Evolutionary conservation across 1,284 basidiomycete species (phyloP).

Genomic region (Ceratobasidium papillatum): DNA sequence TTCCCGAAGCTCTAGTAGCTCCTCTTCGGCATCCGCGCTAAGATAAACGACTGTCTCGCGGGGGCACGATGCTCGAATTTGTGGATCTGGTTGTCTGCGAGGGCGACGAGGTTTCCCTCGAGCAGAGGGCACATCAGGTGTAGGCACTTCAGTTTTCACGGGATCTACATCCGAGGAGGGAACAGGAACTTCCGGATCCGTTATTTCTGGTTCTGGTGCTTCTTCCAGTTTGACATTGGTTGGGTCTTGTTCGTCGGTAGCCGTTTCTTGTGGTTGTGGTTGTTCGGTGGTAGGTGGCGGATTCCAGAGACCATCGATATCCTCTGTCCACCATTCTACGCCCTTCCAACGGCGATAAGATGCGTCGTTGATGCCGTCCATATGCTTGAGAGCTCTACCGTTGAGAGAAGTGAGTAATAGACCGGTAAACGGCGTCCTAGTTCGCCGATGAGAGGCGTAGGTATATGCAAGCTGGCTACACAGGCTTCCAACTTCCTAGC

Average conservation of each 20-base stretch:
- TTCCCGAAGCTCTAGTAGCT: constrained; percentile 80
- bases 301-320: constrained; percentile 74
- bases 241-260: constrained; percentile 36
- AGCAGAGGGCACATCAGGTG: constrained; percentile 11
- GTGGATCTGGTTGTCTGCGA: neutral
- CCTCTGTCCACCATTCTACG: constrained; percentile 82
- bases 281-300: neutral
- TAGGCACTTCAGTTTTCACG: neutral
- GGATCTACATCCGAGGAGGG: neutral
- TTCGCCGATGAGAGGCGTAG: constrained; percentile 84
- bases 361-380: constrained; percentile 73
- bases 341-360: constrained; percentile 82
- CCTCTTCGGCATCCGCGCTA: constrained; percentile 92
- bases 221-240: constrained; percentile 28
- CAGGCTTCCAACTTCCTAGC: constrained; percentile 87
- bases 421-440: constrained; percentile 71
- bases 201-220: constrained; percentile 13
- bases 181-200: constrained; percentile 38
- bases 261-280: neutral
- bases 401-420: constrained; percentile 83
- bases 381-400: constrained; percentile 71
- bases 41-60: constrained; percentile 82
- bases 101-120: constrained; percentile 38
- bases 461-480: constrained; percentile 88
- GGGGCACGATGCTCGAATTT: constrained; percentile 41